A percentile compares a stretch with the other conserved stretches of the same genome.
These are phyloP conservation scores for Vitis hybrid DNA, from an alignment of 177 flowering plant species.

Conservation along the genomic window DNA sequence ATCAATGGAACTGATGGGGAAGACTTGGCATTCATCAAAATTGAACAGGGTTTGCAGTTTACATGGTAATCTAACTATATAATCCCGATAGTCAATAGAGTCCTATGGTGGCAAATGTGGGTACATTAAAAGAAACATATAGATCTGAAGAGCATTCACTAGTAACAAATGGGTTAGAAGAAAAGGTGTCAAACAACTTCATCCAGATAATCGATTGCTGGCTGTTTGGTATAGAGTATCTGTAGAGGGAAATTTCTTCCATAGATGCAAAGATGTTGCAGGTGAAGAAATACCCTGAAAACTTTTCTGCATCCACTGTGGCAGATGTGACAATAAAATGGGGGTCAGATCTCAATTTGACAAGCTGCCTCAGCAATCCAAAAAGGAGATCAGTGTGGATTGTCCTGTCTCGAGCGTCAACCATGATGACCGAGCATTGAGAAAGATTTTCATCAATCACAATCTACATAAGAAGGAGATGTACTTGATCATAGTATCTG, in stretches of 20 bases:
- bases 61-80: constrained; percentile 35
- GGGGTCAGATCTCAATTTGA: constrained; percentile 43
- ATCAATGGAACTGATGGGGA: no score
- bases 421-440: constrained; percentile 65
- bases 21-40: constrained; percentile 28
- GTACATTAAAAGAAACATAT: no score
- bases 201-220: constrained; percentile 67
- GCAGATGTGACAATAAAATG: constrained; percentile 25
- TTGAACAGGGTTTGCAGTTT: constrained; percentile 61
- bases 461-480: constrained; percentile 22
- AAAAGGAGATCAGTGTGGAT: constrained; percentile 69
- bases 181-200: constrained; percentile 58
- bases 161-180: constrained; percentile 67
- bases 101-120: constrained; percentile 25
- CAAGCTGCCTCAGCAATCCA: constrained; percentile 56
- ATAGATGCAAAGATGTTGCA: constrained; percentile 64
- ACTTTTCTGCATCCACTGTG: constrained; percentile 71
- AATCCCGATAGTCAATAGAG: constrained; percentile 67
- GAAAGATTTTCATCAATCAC: constrained; percentile 57
- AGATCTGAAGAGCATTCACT: no score
- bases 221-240: constrained; percentile 65
- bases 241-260: constrained; percentile 75
- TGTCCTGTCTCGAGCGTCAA: constrained; percentile 77
- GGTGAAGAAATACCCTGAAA: constrained; percentile 49
- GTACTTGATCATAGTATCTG: background rate